phyloP scores from a whole-genome alignment of 305 asterid species.

The Fraxinus angustifolia region DNA sequence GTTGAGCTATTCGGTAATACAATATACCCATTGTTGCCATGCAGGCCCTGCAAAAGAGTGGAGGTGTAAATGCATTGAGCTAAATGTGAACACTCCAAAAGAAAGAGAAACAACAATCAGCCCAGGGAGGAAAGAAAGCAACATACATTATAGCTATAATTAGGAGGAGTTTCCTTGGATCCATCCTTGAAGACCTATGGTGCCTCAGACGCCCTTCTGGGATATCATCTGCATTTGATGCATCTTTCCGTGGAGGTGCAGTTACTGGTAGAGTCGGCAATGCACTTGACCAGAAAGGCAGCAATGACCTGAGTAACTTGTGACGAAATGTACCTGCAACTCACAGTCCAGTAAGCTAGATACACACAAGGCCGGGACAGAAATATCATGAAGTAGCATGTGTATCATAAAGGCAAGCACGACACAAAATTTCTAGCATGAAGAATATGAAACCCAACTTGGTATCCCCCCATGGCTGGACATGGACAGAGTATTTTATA shows the following conservation, averaged over 20 bases:
- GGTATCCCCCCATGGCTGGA: background rate
- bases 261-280: constrained; percentile 86
- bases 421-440: background rate
- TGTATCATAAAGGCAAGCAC: background rate
- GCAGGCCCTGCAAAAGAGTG: constrained; percentile 69
- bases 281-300: constrained; percentile 94
- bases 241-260: constrained; percentile 80
- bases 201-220: constrained; percentile 70
- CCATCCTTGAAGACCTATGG: constrained; percentile 73
- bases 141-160: constrained; percentile 73
- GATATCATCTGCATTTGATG: constrained; percentile 57
- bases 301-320: constrained; percentile 72
- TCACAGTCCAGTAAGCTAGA: constrained; percentile 13
- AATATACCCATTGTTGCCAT: constrained; percentile 94
- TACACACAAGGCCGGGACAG: background rate
- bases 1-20: constrained; percentile 80
- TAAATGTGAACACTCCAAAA: background rate
- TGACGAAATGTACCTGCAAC: constrained; percentile 71
- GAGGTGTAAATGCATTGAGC: background rate
- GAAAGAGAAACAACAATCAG: background rate
- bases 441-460: background rate
- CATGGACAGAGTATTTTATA: background rate
- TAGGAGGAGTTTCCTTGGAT: constrained; percentile 90
- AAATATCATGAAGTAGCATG: background rate
- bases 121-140: background rate